These are phyloP conservation scores for Sugiyamaella chiloensis DNA, from an alignment of 805 yeast genomes.

Conservation along the genomic window DNA sequence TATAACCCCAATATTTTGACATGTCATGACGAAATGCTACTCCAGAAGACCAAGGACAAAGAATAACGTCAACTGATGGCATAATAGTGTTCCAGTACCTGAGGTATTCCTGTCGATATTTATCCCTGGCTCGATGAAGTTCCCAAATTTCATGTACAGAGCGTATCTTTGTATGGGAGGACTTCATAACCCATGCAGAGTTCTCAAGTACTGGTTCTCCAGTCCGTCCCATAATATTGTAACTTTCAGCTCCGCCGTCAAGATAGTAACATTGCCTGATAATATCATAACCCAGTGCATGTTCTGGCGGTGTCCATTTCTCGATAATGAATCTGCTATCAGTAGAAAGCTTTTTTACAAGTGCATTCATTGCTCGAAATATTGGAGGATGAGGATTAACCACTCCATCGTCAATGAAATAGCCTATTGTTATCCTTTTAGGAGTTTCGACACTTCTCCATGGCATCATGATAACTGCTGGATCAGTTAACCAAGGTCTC, in stretches of 20 bases:
- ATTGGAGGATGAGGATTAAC: constrained; percentile 51
- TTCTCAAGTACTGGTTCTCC: constrained; percentile 1
- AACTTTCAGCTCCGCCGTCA: not conserved
- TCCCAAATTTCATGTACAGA: not conserved
- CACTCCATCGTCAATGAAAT: constrained; percentile 47
- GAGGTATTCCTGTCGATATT: constrained; percentile 33
- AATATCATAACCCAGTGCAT: not conserved
- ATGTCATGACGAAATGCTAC: constrained; percentile 41
- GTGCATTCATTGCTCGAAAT: constrained; percentile 37
- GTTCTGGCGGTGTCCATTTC: not conserved
- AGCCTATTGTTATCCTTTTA: constrained; percentile 44
- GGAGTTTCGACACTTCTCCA: constrained; percentile 46
- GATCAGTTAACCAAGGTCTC: constrained; percentile 57
- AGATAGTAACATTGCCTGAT: constrained; percentile 2
- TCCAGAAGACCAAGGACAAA: constrained; percentile 24
- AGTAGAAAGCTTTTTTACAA: constrained; percentile 39
- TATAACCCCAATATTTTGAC: constrained; percentile 40
- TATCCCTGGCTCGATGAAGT: constrained; percentile 32
- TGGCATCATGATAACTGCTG: constrained; percentile 47
- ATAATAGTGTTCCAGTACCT: constrained; percentile 33
- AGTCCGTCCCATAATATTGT: not conserved
- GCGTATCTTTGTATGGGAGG: not conserved
- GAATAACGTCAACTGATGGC: constrained; percentile 36
- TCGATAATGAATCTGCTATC: constrained; percentile 43
- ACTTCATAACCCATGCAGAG: constrained; percentile 1